Percentiles rank a stretch among this genome's conserved stretches.
Conservation (phyloP, 306 rosid genomes). For the Sicyos edulis region DNA sequence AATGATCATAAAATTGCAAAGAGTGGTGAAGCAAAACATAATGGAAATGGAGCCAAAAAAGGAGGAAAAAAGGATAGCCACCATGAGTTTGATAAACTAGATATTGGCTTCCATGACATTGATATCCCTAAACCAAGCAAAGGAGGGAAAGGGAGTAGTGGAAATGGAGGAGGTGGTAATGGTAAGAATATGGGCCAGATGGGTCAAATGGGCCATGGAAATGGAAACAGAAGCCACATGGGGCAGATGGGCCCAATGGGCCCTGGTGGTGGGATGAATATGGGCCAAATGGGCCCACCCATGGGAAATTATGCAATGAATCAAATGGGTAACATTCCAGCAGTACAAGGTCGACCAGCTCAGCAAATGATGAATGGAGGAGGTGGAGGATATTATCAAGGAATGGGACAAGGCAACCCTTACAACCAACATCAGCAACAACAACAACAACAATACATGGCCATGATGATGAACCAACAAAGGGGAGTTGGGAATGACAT, state of each 20-base stretch:
- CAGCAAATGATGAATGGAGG: constrained; percentile 52
- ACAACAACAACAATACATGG: constrained; percentile 63
- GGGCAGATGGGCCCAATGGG: constrained; percentile 24
- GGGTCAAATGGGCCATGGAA: no score
- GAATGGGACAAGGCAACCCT: constrained; percentile 45
- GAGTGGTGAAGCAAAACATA: constrained; percentile 34
- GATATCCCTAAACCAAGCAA: constrained; percentile 41
- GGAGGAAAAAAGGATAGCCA: constrained; percentile 27
- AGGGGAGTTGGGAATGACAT: constrained; percentile 49
- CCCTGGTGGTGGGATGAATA: background rate
- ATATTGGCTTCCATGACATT: constrained; percentile 43
- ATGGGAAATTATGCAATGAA: constrained; percentile 39
- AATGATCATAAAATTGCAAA: constrained; percentile 32
- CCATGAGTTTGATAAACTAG: constrained; percentile 33
- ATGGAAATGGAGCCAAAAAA: constrained; percentile 41
- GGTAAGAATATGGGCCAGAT: constrained; percentile 11
- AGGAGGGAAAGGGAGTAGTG: constrained; percentile 32
- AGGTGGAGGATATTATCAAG: constrained; percentile 52
- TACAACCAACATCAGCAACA: no score
- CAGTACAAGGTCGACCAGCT: constrained; percentile 79
- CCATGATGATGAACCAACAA: constrained; percentile 85
- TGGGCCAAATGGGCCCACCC: constrained; percentile 32
- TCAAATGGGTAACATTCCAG: constrained; percentile 53
- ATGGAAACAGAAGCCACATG: constrained; percentile 21
- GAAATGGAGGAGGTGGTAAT: constrained; percentile 3